Percentiles rank a stretch among this genome's conserved stretches.
phyloP scores from a whole-genome alignment of 108 stramenopile species.

The Craspedostauros australis region DNA sequence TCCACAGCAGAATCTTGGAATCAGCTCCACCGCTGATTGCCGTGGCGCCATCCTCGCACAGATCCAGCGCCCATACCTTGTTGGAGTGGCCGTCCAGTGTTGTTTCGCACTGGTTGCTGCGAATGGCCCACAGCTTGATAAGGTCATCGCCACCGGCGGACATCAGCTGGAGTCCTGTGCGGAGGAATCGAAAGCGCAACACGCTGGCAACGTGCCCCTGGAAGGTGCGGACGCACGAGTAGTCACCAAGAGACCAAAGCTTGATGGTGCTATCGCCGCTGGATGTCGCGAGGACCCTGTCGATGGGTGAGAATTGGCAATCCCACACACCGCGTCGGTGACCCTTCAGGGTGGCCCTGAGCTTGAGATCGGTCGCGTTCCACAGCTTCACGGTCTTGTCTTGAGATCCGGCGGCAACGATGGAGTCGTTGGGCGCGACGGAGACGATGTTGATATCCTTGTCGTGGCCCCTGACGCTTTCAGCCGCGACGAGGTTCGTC shows the following conservation, averaged over 20 bases:
- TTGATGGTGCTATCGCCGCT: slow-evolving; percentile 93
- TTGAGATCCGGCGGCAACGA: slow-evolving; percentile 93
- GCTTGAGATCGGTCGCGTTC: slow-evolving; percentile 69
- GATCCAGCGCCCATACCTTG: slow-evolving; percentile 93
- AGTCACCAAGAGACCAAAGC: slow-evolving; percentile 90
- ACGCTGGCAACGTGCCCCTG: slow-evolving; percentile 93
- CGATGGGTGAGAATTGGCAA: slow-evolving; percentile 89
- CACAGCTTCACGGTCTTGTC: slow-evolving; percentile 93
- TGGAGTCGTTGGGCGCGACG: slow-evolving; percentile 91
- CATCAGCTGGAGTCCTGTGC: slow-evolving; percentile 77
- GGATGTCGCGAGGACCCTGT: slow-evolving; percentile 88
- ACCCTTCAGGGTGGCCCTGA: slow-evolving; percentile 83
- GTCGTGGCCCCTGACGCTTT: slow-evolving; percentile 74
- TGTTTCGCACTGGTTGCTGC: slow-evolving; percentile 89
- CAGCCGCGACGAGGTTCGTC: slow-evolving; percentile 34
- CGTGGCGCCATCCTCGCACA: slow-evolving; percentile 50
- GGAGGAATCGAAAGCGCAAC: slow-evolving; percentile 75
- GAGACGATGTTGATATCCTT: slow-evolving; percentile 96
- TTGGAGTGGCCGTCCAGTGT: slow-evolving; percentile 90
- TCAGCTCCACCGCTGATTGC: slow-evolving; percentile 90
- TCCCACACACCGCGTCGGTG: slow-evolving; percentile 97
- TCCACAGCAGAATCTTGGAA: slow-evolving; percentile 87
- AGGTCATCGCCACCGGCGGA: slow-evolving; percentile 93
- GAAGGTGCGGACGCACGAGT: slow-evolving; percentile 85
- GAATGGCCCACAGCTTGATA: slow-evolving; percentile 92